Percentiles rank a stretch among this genome's conserved stretches.
Evolutionary conservation across 1,139 yeast genomes (phyloP).

Genomic region (Yamadazyma trypodendri): DNA sequence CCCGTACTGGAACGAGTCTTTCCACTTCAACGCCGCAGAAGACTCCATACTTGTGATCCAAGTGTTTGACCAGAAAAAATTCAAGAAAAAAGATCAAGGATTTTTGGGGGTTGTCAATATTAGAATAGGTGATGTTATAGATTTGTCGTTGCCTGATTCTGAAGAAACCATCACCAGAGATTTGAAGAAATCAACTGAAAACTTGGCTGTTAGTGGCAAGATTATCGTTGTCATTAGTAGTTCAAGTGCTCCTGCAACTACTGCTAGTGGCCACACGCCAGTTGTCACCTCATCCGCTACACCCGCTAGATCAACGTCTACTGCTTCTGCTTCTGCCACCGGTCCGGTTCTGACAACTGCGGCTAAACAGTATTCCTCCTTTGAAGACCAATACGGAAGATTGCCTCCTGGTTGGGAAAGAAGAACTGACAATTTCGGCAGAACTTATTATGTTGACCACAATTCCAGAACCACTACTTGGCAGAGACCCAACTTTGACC

Average conservation of each 20-base stretch:
- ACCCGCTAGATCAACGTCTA: conserved; percentile 7
- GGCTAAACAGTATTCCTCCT: conserved; percentile 74
- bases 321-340: conserved; percentile 10
- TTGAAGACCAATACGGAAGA: conserved; percentile 95
- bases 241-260: conserved; percentile 11
- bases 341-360: conserved; percentile 19
- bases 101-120: conserved; percentile 94
- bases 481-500: conserved; percentile 88
- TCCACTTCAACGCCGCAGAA: conserved; percentile 73
- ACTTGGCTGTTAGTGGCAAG: conserved; percentile 88
- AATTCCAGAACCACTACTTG: conserved; percentile 97
- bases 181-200: conserved; percentile 87
- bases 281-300: conserved; percentile 4
- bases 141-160: conserved; percentile 53
- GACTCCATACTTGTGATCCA: conserved; percentile 88
- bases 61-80: conserved; percentile 94
- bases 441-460: conserved; percentile 97
- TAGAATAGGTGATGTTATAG: conserved; percentile 85
- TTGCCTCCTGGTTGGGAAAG: conserved; percentile 99
- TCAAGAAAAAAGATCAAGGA: conserved; percentile 98
- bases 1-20: conserved; percentile 97
- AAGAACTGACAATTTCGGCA: conserved; percentile 93
- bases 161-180: conserved; percentile 94
- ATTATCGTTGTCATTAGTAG: conserved; percentile 74
- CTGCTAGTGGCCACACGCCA: conserved; percentile 8